Evolutionary conservation across 257 asterid species (phyloP), one percentile per base, ranked within the genome.

Genomic region (Solanum bukasovii): DNA sequence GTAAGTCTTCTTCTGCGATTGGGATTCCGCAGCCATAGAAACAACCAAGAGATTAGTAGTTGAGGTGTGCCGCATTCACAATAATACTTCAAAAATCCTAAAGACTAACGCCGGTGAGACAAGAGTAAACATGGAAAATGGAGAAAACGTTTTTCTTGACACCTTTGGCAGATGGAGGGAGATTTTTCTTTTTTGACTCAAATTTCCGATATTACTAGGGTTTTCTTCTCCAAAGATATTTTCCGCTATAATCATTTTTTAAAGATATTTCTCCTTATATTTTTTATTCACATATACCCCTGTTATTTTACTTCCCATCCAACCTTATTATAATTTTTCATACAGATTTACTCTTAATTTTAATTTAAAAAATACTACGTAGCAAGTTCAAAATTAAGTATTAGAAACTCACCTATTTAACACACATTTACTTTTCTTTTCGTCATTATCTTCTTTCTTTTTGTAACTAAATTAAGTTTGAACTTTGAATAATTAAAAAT

Each of bases 1-100:
- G 89, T 42, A 91, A 84, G 90, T 91, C 93, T 94, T 93, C 88
- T 91, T 93, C 97, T 92, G 96, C 90, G 89, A 88, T 87, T 90
- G 90, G 86, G 92, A 94, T 87, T 89, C 88, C 87, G 88, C 81
- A 72, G 86, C 77, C 88, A 92, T 86, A 78, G n/a, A 71, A 2
- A 65, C 16, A 65, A 65, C 25, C 8, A 63, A 63, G 14, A n/a
- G 70, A 23, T 63, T 63, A 63, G 13, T 23, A 63, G 31, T 65
- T n/a, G 71, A 63, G 71, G 14, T 63, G 71, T 23, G 31, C 71
- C 71, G 72, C 72, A 65, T n/a, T 63, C 29, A 63, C 29, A 23
- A 63, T 63, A 63, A 63, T 9, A 63, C 70, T 52, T 52, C 63
- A 52, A 52, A 52, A 52, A 52, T 2, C 27, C 29, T 61, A 61